Evolutionary conservation across 345 rosid genomes (phyloP).

Genomic region (Odontarrhena argentea): DNA sequence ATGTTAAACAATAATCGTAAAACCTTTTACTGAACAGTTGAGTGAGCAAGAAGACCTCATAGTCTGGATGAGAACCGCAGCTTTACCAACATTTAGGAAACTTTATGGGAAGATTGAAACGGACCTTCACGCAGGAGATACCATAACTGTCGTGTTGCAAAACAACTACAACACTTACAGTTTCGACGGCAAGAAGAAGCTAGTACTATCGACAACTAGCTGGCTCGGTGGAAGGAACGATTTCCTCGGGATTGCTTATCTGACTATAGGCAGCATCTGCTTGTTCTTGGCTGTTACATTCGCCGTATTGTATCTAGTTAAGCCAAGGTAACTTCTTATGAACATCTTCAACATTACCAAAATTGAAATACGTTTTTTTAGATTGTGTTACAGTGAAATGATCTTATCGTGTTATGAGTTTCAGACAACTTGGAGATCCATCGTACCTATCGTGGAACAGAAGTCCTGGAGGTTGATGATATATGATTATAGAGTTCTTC

Average conservation of each 20-base stretch:
- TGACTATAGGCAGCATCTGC: slow-evolving; percentile 41
- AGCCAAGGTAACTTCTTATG: slow-evolving; percentile 69
- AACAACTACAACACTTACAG: slow-evolving; percentile 93
- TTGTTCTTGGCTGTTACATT: slow-evolving; percentile 79
- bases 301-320: slow-evolving; percentile 73
- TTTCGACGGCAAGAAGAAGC: slow-evolving; percentile 85
- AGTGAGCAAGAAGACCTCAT: slow-evolving; percentile 92
- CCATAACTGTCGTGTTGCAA: slow-evolving; percentile 51
- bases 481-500: neutral
- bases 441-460: slow-evolving; percentile 93
- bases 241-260: slow-evolving; percentile 70
- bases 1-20: slow-evolving; percentile 8
- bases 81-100: slow-evolving; percentile 94
- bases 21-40: slow-evolving; percentile 51
- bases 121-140: slow-evolving; percentile 61
- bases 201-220: slow-evolving; percentile 91
- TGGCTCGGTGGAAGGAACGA: slow-evolving; percentile 98
- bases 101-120: slow-evolving; percentile 88
- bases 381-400: slow-evolving; percentile 15
- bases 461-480: slow-evolving; percentile 57
- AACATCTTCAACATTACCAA: neutral
- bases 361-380: neutral
- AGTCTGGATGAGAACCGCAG: slow-evolving; percentile 99
- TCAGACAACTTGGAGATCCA: slow-evolving; percentile 96
- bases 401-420: slow-evolving; percentile 27